Conservation (phyloP, 75 land plant species). For the Adiantum capillusveneris region DNA sequence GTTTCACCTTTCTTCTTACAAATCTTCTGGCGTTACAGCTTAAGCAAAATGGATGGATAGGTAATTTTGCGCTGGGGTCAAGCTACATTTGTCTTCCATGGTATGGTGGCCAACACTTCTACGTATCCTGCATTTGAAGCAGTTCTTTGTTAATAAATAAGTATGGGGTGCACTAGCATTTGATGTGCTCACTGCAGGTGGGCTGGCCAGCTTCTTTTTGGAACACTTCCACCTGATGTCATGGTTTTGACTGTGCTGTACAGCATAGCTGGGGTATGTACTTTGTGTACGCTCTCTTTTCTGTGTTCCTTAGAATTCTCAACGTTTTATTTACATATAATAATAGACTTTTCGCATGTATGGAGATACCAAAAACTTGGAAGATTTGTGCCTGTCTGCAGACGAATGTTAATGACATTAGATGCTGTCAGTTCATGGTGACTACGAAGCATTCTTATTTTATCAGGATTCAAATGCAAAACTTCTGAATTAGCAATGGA, state of each 20-base stretch:
- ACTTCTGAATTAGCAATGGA: no score
- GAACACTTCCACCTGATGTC: slow-evolving; percentile 77
- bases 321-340: no score
- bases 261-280: slow-evolving; percentile 90
- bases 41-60: slow-evolving; percentile 99
- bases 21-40: slow-evolving; percentile 55
- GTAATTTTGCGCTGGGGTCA: slow-evolving; percentile 93
- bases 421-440: no score
- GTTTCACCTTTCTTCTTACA: no score
- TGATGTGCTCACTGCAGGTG: slow-evolving; percentile 43
- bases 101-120: slow-evolving; percentile 24
- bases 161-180: no score
- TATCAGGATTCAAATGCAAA: no score
- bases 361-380: no score
- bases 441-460: no score
- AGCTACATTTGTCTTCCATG: slow-evolving; percentile 97
- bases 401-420: no score
- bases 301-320: no score
- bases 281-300: not conserved
- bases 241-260: slow-evolving; percentile 82
- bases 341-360: no score
- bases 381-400: no score
- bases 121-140: not conserved
- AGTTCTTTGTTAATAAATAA: not conserved
- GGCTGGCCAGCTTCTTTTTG: slow-evolving; percentile 97